A percentile compares a stretch with the other conserved stretches of the same genome.
These are phyloP conservation scores for Ballota nigra DNA, from an alignment of 257 asterid genomes.

Conservation along the genomic window DNA sequence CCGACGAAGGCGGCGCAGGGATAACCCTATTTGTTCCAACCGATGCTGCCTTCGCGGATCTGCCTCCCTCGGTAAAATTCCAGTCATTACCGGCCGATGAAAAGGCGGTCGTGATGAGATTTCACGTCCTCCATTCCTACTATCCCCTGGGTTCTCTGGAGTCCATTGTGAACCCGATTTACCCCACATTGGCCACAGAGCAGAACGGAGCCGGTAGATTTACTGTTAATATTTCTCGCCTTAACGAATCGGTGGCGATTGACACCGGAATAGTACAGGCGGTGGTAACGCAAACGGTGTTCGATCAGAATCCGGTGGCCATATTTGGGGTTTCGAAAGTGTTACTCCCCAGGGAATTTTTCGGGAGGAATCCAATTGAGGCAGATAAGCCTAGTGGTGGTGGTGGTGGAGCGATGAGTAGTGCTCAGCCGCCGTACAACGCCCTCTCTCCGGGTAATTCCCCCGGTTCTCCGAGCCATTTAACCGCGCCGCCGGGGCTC, in stretches of 20 bases:
- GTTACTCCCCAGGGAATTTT: slow-evolving; percentile 65
- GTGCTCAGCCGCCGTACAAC: slow-evolving; percentile 59
- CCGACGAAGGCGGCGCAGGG: slow-evolving; percentile 81
- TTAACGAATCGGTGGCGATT: slow-evolving; percentile 73
- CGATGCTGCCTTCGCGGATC: slow-evolving; percentile 73
- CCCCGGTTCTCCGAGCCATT: slow-evolving; percentile 52
- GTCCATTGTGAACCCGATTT: slow-evolving; percentile 75
- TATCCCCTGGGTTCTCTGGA: slow-evolving; percentile 79
- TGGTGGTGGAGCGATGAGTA: slow-evolving; percentile 29
- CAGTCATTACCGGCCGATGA: slow-evolving; percentile 75
- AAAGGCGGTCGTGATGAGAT: slow-evolving; percentile 66
- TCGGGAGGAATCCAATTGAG: slow-evolving; percentile 58
- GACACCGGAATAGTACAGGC: slow-evolving; percentile 75
- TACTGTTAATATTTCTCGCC: slow-evolving; percentile 64
- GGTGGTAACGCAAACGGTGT: slow-evolving; percentile 76
- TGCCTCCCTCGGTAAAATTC: slow-evolving; percentile 52
- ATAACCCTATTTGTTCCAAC: slow-evolving; percentile 80
- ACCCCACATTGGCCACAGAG: slow-evolving; percentile 89
- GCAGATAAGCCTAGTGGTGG: slow-evolving; percentile 33
- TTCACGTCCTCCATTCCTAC: slow-evolving; percentile 81
- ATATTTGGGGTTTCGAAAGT: slow-evolving; percentile 82
- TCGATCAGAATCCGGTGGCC: slow-evolving; percentile 89
- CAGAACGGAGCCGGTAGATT: slow-evolving; percentile 75
- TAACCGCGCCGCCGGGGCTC: slow-evolving; percentile 56
- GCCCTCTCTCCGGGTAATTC: slow-evolving; percentile 45